Base-by-base conservation (phyloP, 163 green algal genomes). In the Prototheca stagnorum region DNA sequence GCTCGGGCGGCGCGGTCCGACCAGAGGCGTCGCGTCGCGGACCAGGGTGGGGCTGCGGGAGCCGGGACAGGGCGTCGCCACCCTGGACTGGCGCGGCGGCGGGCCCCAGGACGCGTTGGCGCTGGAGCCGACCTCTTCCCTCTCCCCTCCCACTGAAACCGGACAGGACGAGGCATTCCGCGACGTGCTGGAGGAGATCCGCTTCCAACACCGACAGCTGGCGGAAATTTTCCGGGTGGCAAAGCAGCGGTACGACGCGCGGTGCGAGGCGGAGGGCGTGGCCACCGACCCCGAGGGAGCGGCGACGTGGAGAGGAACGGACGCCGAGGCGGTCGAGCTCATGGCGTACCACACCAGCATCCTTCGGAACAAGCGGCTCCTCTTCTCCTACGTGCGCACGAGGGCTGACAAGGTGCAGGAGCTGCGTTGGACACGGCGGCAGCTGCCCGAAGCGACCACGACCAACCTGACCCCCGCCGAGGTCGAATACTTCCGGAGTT, bases 281-380 rank as follows among this genome's bases (percentile, higher is more conserved):
- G 56, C 50, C 0, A 20, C 56, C 7, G 45, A 57, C 4, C 23
- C 54, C 42, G 45, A 52, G 6, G 23, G 5, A 2, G 20, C 47
- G 19, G 20, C 41, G 5, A 43, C 39, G 4, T 70, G 61, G 61
- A 29, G 27, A 8, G 61, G 61, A 21, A 65, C 44, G 3, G 45
- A 62, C 23, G 52, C 61, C 5, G 57, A 74, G 43, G 61, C 68
- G 2, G 47, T 42, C 17, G 64, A 71, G 36, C 37, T 80, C 7
- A 52, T 80, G 39, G 62, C 75, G 3, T 72, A 80, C 44, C 70
- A 80, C 34, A 39, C 49, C 7, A 39, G 49, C 53, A 77, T 80
- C 28, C 53, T 80, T 11, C 54, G 70, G 6, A 80, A 80, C 59
- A 80, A 80, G 44, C 54, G 69, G 16, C 57, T 80, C 11, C 56